These are phyloP conservation scores for Pythium phragmitis DNA, from an alignment of 352 stramenopile species.

Conservation along the genomic window DNA sequence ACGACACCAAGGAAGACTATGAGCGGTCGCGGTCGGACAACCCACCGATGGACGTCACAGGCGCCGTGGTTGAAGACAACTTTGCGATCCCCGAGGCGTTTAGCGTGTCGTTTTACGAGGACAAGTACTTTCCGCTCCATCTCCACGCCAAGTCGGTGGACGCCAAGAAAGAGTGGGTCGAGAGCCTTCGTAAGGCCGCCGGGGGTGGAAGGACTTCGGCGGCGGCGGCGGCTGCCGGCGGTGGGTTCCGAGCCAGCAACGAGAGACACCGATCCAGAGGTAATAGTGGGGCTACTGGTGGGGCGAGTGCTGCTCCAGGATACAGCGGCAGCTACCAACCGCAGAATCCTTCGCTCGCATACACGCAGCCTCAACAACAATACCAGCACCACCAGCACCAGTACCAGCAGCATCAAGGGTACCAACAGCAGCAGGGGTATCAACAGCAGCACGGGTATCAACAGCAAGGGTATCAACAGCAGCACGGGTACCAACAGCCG, in stretches of 20 bases:
- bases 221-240: not conserved
- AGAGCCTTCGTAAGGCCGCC: constrained; percentile 62
- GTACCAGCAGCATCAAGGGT: constrained; percentile 12
- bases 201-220: not conserved
- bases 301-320: constrained; percentile 2
- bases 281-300: not conserved
- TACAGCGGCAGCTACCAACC: constrained; percentile 14
- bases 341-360: constrained; percentile 10
- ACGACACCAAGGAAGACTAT: constrained; percentile 87
- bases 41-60: constrained; percentile 77
- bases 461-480: not conserved
- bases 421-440: not conserved
- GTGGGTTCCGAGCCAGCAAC: constrained; percentile 4
- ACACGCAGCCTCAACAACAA: constrained; percentile 19
- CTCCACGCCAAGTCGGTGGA: constrained; percentile 80
- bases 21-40: constrained; percentile 78
- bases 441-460: constrained; percentile 9
- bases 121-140: constrained; percentile 81
- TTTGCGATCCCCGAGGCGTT: constrained; percentile 80
- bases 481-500: constrained; percentile 3
- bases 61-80: constrained; percentile 74
- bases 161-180: constrained; percentile 79
- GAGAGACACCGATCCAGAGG: constrained; percentile 3
- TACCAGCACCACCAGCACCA: constrained; percentile 6
- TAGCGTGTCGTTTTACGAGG: constrained; percentile 73